These are phyloP conservation scores for Botrytis deweyae DNA, from an alignment of 2,329 filamentous ascomycete species.

Conservation along the genomic window DNA sequence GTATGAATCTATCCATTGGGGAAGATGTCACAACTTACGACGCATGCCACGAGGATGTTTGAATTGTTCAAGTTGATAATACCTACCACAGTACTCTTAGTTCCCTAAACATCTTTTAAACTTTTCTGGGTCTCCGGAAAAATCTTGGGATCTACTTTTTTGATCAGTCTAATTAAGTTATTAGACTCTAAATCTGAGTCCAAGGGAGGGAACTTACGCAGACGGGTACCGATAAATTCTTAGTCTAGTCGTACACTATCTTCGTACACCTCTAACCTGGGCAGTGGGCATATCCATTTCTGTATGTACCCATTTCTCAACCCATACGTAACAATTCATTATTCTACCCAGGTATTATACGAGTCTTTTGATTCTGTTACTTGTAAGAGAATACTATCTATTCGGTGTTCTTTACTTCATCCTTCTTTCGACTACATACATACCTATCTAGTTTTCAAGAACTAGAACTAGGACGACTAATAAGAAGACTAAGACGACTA, in stretches of 20 bases:
- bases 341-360: background rate
- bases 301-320: background rate
- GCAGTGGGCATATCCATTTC: background rate
- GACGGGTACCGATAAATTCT: background rate
- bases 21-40: background rate
- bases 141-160: background rate
- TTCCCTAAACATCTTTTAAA: background rate
- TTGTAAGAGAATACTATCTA: background rate
- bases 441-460: background rate
- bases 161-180: background rate
- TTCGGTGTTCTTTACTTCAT: background rate
- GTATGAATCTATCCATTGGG: background rate
- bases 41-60: constrained; percentile 12
- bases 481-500: background rate
- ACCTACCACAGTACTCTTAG: background rate
- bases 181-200: background rate
- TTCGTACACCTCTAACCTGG: background rate
- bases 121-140: background rate
- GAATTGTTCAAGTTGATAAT: background rate
- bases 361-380: background rate
- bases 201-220: background rate
- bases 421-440: background rate
- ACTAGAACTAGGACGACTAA: background rate
- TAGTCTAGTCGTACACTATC: background rate
- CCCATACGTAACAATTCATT: background rate